Percentiles rank a stretch among this genome's conserved stretches.
Conservation (phyloP, 345 rosid genomes). For the Isatis tinctoria region DNA sequence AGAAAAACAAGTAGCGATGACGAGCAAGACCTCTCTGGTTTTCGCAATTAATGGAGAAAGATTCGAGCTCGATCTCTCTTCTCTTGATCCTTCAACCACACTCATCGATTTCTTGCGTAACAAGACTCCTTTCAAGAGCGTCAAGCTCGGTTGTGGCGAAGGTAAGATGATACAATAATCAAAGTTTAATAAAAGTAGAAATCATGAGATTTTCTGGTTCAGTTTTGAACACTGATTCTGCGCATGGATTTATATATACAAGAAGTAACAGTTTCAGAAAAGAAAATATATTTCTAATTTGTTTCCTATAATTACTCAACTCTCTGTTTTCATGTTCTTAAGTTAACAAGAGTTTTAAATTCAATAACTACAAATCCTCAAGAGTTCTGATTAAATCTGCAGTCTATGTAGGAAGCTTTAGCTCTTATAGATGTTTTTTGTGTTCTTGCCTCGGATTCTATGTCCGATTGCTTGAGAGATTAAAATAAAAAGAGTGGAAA, state of each 20-base stretch:
- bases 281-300: too few relatives aligned
- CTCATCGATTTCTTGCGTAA: conserved; percentile 77
- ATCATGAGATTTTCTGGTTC: neutral
- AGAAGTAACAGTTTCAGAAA: too few relatives aligned
- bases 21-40: conserved; percentile 38
- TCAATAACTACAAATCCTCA: neutral
- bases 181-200: neutral
- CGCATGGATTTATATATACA: neutral
- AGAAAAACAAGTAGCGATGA: conserved; percentile 19
- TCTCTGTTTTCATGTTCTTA: neutral
- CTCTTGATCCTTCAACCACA: conserved; percentile 65
- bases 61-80: conserved; percentile 53
- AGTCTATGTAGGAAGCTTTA: neutral
- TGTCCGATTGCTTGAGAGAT: neutral
- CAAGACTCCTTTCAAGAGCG: conserved; percentile 69
- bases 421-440: neutral
- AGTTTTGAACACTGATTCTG: neutral
- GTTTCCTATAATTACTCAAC: neutral
- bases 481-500: neutral
- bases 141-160: conserved; percentile 91
- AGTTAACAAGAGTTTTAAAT: neutral
- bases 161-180: conserved; percentile 35
- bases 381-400: neutral
- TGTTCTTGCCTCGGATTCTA: neutral
- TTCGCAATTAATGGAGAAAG: conserved; percentile 78